A percentile compares a stretch with the other conserved stretches of the same genome.
Evolutionary conservation across 108 stramenopile species (phyloP).

Genomic region (Nitzschia inconspicua): DNA sequence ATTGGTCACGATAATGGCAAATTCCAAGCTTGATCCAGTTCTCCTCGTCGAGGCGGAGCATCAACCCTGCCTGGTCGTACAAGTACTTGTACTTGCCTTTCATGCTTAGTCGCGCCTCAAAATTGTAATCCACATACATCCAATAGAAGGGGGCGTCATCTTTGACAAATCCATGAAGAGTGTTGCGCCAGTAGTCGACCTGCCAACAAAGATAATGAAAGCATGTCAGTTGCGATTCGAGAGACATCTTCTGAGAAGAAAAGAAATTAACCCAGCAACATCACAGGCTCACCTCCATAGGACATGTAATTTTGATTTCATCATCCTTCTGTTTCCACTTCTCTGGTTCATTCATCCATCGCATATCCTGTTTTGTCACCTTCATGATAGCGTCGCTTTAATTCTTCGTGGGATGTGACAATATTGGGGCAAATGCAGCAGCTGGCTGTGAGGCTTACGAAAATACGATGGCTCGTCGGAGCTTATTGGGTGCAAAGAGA

Average conservation of each 20-base stretch:
- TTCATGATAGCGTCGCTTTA: too few species aligned
- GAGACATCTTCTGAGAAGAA: too few species aligned
- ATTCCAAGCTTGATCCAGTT: conserved; percentile 42
- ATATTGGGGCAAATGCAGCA: too few species aligned
- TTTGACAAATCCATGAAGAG: conserved; percentile 33
- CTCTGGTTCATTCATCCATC: conserved; percentile 39
- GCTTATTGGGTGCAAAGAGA: too few species aligned
- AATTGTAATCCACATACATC: conserved; percentile 35
- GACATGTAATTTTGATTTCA: conserved; percentile 27
- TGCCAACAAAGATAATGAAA: too few species aligned
- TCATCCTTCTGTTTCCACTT: conserved; percentile 40
- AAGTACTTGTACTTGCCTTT: conserved; percentile 27
- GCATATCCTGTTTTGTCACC: conserved; percentile 33
- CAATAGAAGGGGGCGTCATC: conserved; percentile 44
- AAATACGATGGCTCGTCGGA: too few species aligned
- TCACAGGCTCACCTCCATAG: too few species aligned
- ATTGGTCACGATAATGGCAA: conserved; percentile 30
- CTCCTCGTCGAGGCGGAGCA: conserved; percentile 41
- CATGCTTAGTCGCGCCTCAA: conserved; percentile 32
- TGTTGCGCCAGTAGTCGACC: conserved; percentile 39
- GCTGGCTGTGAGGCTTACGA: too few species aligned
- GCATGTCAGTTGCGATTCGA: too few species aligned
- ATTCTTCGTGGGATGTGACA: too few species aligned
- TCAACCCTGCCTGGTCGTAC: conserved; percentile 52
- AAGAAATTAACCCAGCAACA: too few species aligned